phyloP scores from a whole-genome alignment of 2,329 filamentous ascomycete genomes.

The Samsoniella hepiali region DNA sequence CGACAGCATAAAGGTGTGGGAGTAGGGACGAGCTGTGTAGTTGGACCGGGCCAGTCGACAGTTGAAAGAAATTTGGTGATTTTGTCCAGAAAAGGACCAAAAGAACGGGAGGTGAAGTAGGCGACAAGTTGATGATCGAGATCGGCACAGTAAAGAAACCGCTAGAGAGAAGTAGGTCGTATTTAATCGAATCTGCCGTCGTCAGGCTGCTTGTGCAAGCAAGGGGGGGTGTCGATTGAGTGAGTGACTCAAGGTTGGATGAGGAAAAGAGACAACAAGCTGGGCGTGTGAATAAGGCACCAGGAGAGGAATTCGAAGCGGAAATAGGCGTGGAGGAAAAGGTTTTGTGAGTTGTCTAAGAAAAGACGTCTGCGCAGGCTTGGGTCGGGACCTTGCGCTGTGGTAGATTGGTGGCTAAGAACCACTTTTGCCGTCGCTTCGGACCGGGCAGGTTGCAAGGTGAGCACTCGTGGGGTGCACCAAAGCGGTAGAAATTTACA shows the following conservation, averaged over 20 bases:
- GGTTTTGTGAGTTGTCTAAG: slow-evolving; percentile 14
- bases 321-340: background rate
- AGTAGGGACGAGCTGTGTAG: background rate
- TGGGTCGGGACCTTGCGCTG: slow-evolving; percentile 2
- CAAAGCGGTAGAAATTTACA: slow-evolving; percentile 7
- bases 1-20: slow-evolving; percentile 2
- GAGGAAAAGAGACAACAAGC: slow-evolving; percentile 1
- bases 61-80: background rate
- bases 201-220: background rate
- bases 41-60: background rate
- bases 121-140: background rate
- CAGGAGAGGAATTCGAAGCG: background rate
- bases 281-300: background rate
- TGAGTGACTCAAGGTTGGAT: background rate
- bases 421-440: slow-evolving; percentile 15
- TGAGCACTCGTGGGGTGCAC: slow-evolving; percentile 16
- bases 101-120: background rate
- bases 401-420: slow-evolving; percentile 7
- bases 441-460: slow-evolving; percentile 12
- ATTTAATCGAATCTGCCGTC: background rate
- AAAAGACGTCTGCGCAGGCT: slow-evolving; percentile 8
- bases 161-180: background rate
- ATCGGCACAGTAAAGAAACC: background rate
- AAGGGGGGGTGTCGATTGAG: slow-evolving; percentile 1
- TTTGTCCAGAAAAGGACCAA: background rate